Evolutionary conservation across 192 early-diverging fungal genomes (phyloP).

Genomic region (Umbelopsis isabellina): DNA sequence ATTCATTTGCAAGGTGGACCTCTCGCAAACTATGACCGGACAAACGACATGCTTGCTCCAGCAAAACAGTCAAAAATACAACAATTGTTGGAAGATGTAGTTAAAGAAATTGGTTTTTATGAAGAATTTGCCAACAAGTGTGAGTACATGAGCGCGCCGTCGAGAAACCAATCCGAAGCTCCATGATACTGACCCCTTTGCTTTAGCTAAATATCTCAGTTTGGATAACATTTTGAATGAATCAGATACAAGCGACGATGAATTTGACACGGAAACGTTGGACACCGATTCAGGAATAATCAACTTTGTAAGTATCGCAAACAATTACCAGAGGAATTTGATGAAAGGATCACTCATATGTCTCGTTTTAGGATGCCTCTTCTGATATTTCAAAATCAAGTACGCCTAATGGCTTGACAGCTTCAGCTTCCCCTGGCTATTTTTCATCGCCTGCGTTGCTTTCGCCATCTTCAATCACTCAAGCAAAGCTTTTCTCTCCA

Average conservation of each 20-base stretch:
- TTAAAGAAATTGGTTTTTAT: constrained; percentile 58
- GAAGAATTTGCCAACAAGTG: constrained; percentile 67
- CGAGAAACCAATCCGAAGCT: background rate
- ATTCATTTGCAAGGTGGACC: constrained; percentile 67
- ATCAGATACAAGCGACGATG: constrained; percentile 50
- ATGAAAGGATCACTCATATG: background rate
- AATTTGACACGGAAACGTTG: constrained; percentile 46
- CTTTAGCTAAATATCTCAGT: constrained; percentile 53
- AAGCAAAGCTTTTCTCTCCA: constrained; percentile 9
- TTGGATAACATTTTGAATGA: constrained; percentile 66
- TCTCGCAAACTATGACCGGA: background rate
- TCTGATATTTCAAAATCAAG: constrained; percentile 37
- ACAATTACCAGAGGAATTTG: too few species aligned
- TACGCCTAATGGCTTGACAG: background rate
- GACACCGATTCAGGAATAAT: constrained; percentile 49
- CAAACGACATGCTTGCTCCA: constrained; percentile 24
- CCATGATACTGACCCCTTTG: background rate
- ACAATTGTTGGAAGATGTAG: constrained; percentile 53
- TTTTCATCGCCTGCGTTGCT: constrained; percentile 18
- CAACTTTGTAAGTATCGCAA: constrained; percentile 47
- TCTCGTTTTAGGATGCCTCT: constrained; percentile 28
- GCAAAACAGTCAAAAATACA: constrained; percentile 49
- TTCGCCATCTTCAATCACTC: constrained; percentile 1
- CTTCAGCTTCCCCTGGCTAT: constrained; percentile 15
- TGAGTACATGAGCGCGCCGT: constrained; percentile 23